Conservation (phyloP, 345 rosid species). For the Salix purpurea region DNA sequence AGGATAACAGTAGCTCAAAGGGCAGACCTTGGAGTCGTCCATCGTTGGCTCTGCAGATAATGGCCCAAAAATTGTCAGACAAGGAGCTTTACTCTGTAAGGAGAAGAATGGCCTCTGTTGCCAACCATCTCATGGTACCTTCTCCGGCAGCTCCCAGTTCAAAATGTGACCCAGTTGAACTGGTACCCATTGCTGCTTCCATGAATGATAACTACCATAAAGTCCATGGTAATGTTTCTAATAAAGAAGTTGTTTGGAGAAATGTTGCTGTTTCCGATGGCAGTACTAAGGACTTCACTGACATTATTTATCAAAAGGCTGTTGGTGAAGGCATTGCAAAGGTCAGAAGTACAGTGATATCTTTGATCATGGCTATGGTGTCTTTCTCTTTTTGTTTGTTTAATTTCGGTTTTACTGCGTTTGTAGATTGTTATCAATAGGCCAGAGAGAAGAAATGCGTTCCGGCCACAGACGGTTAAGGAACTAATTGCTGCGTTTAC, state of each 20-base stretch:
- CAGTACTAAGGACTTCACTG: slow-evolving; percentile 47
- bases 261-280: slow-evolving; percentile 37
- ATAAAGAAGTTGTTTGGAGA: slow-evolving; percentile 57
- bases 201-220: slow-evolving; percentile 63
- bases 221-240: slow-evolving; percentile 67
- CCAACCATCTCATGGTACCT: slow-evolving; percentile 40
- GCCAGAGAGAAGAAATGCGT: slow-evolving; percentile 80
- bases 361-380: background rate
- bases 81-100: slow-evolving; percentile 34
- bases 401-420: background rate
- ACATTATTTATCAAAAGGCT: slow-evolving; percentile 79
- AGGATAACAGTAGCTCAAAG: background rate
- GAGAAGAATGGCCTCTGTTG: slow-evolving; percentile 50
- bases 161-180: slow-evolving; percentile 18
- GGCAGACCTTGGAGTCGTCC: background rate
- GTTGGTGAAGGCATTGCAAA: slow-evolving; percentile 80
- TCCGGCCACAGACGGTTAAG: slow-evolving; percentile 68
- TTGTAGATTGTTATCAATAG: slow-evolving; percentile 71
- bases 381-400: background rate
- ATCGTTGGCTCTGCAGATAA: background rate
- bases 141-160: background rate
- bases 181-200: slow-evolving; percentile 35
- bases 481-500: slow-evolving; percentile 72
- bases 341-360: slow-evolving; percentile 29
- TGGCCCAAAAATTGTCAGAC: slow-evolving; percentile 21